These are phyloP conservation scores for Neurospora sp. DNA, from an alignment of 495 filamentous ascomycete species.

Conservation along the genomic window DNA sequence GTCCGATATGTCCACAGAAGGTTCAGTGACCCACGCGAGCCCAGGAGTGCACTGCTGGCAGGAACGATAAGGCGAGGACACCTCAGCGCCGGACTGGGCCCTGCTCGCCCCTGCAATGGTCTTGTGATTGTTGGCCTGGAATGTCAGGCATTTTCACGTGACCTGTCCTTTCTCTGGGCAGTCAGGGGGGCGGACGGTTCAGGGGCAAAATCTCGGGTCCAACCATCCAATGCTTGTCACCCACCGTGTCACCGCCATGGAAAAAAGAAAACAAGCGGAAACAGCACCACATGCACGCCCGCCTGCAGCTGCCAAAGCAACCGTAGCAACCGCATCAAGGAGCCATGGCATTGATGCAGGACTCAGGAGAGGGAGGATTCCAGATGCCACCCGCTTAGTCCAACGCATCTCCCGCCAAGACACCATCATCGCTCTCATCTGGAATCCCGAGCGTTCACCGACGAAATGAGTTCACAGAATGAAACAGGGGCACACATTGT, in stretches of 20 bases:
- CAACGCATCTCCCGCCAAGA: background rate
- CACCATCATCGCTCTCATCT: background rate
- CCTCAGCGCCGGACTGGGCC: background rate
- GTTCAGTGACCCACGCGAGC: background rate
- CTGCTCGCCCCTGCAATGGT: background rate
- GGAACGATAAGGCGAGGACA: background rate
- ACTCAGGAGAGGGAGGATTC: background rate
- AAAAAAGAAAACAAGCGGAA: background rate
- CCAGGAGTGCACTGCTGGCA: background rate
- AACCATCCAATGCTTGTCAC: background rate
- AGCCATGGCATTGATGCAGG: background rate
- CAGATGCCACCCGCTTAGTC: background rate
- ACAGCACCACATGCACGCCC: background rate
- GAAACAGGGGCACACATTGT: background rate
- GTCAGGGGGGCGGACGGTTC: background rate
- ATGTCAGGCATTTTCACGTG: background rate
- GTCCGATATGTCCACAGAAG: background rate
- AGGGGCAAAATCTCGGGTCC: background rate
- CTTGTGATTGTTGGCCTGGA: background rate
- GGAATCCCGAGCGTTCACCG: background rate
- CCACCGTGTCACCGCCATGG: background rate
- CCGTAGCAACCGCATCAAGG: background rate
- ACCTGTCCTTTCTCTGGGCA: background rate
- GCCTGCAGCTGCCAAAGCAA: background rate
- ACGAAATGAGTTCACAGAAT: background rate